phyloP scores from a whole-genome alignment of 78 protist species.

The Creolimax fragrantissima region DNA sequence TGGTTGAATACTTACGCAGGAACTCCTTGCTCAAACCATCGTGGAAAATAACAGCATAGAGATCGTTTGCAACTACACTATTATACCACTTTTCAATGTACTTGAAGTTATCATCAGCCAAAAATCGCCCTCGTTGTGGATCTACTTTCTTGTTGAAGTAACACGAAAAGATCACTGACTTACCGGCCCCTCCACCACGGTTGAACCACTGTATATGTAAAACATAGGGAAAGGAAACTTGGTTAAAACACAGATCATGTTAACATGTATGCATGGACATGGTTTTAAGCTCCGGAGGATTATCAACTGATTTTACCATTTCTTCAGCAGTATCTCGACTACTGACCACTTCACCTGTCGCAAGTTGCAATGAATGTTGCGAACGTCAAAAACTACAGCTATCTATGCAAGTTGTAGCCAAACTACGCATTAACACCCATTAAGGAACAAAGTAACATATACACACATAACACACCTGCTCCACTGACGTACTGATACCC shows the following conservation, averaged over 20 bases:
- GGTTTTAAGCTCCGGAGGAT: neutral
- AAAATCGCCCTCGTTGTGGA: neutral
- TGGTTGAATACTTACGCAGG: neutral
- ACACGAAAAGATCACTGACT: neutral
- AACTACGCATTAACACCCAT: neutral
- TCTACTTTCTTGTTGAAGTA: neutral
- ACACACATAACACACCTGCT: too few species aligned
- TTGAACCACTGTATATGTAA: neutral
- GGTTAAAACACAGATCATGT: neutral
- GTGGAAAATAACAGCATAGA: constrained; percentile 1
- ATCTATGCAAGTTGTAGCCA: neutral
- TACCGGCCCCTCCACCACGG: neutral
- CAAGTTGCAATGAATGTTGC: neutral
- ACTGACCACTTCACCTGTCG: neutral
- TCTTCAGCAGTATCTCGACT: too few species aligned
- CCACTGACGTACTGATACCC: too few species aligned
- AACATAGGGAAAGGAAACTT: neutral
- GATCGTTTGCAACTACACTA: neutral
- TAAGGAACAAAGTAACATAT: too few species aligned
- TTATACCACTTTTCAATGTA: constrained; percentile 3
- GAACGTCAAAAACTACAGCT: neutral
- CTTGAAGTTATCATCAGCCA: neutral
- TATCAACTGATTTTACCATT: neutral
- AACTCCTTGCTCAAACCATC: constrained; percentile 7
- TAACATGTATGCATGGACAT: neutral